Conservation (phyloP, 163 green algal genomes). For the Prototheca wickerhamii region DNA sequence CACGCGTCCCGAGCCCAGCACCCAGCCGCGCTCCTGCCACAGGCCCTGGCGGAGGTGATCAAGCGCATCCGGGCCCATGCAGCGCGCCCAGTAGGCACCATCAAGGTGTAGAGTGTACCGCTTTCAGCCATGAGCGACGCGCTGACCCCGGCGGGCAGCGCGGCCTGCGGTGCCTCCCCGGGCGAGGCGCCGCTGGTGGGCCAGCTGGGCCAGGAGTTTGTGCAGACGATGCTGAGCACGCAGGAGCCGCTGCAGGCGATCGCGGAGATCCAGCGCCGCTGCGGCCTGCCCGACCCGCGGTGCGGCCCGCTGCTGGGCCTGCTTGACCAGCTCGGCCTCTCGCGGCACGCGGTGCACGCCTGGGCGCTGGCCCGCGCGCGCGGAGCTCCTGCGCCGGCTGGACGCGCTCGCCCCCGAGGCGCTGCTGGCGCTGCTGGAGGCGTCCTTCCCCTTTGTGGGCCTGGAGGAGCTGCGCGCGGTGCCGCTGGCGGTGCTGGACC, state of each 20-base stretch:
- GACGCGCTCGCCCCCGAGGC: conserved; percentile 22
- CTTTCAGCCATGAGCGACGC: background rate
- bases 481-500: conserved; percentile 54
- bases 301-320: conserved; percentile 59
- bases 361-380: background rate
- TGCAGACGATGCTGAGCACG: conserved; percentile 26
- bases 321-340: conserved; percentile 60
- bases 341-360: conserved; percentile 18
- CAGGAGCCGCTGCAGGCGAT: conserved; percentile 30
- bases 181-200: conserved; percentile 33
- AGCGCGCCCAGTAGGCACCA: conserved; percentile 22
- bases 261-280: conserved; percentile 40
- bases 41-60: conserved; percentile 71
- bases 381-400: conserved; percentile 9
- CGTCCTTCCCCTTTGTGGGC: conserved; percentile 66
- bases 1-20: background rate
- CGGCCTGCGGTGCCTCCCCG: conserved; percentile 1
- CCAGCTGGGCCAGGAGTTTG: conserved; percentile 34
- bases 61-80: conserved; percentile 63
- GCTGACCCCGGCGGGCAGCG: background rate
- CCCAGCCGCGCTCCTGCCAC: conserved; percentile 1
- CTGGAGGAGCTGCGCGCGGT: conserved; percentile 55
- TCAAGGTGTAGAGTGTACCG: no score
- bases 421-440: conserved; percentile 54
- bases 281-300: conserved; percentile 36